Evolutionary conservation across 768 basidiomycete genomes (phyloP), one percentile per base, ranked within the genome.

Genomic region (Leccinum subgranulosum): DNA sequence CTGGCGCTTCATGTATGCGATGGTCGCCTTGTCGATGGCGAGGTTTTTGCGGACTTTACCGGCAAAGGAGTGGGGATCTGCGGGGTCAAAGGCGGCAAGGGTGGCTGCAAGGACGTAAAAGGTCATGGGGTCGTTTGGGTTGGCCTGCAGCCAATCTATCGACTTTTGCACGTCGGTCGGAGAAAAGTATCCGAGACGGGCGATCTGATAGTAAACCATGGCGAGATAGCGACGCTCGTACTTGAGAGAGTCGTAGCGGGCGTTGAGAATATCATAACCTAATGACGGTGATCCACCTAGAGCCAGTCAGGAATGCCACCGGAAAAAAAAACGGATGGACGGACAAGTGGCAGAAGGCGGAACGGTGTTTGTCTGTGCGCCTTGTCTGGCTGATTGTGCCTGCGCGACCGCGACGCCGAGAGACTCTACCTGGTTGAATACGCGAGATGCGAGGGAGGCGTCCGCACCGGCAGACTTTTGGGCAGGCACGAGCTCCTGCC

Each of bases 101-200:
- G 86, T 69, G 14, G 87, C 72, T 11, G 84, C 78, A 51, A 94
- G 79, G 54, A 90, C 65, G 68, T 92, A 90, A 70, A 81, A 84
- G 0, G 82, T 80, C 75, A 90, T 82, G 19, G 84, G 70, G 60
- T 92, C 87, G 52, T 82, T 83, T 17, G 85, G 79, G 60, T 85
- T 83, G n/a, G 73, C 69, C n/a, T 81, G 76, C 10, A 93, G 77
- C 87, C 92, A 91, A 50, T 90, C 84, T n/a, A 90, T 74, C 27
- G 88, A 72, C 45, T 72, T 73, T 63, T 83, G 82, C 25, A 92
- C 70, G 61, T 93, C 91, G 55, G 71, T 73, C 0, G 83, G 75
- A 2, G 80, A 75, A 43, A 92, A 71, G 63, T 79, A 80, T 1
- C 87, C 89, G 49, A 86, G 73, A 28, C 86, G 81, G 19, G 84